Evolutionary conservation across 2,329 filamentous ascomycete genomes (phyloP).

Genomic region (Aaosphaeria pasadenensis): DNA sequence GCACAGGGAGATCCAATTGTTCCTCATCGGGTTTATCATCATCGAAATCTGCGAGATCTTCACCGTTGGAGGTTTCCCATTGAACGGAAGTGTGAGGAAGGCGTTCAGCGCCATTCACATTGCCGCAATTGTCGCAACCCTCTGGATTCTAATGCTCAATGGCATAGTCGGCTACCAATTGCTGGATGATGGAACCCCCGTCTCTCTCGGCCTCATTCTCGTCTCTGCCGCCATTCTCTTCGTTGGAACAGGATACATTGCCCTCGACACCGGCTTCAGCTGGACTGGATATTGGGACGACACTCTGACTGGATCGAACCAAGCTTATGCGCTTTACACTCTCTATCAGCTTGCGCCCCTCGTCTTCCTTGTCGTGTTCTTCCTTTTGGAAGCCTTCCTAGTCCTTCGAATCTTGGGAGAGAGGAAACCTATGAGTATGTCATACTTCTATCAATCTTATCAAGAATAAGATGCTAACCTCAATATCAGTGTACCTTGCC

Average conservation of each 20-base stretch:
- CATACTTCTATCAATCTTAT: neutral
- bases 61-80: conserved; percentile 83
- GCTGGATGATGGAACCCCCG: conserved; percentile 84
- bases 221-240: conserved; percentile 71
- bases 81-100: conserved; percentile 69
- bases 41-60: conserved; percentile 96
- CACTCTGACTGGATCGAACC: conserved; percentile 50
- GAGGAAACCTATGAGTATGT: conserved; percentile 77
- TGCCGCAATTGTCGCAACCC: conserved; percentile 80
- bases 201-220: conserved; percentile 75
- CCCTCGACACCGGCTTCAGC: conserved; percentile 83
- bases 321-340: conserved; percentile 85
- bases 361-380: conserved; percentile 85
- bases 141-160: conserved; percentile 90
- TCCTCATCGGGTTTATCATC: conserved; percentile 80
- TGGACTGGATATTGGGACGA: conserved; percentile 78
- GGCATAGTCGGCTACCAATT: conserved; percentile 90
- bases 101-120: conserved; percentile 89
- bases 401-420: conserved; percentile 87
- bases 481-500: conserved; percentile 64
- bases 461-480: conserved; percentile 8
- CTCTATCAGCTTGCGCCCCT: conserved; percentile 89
- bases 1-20: conserved; percentile 89
- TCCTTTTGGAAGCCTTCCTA: conserved; percentile 75
- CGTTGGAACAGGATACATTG: conserved; percentile 91